Evolutionary conservation across 331 rosid species (phyloP), one percentile per base, ranked within the genome.

Genomic region (Dryas integrifolia): DNA sequence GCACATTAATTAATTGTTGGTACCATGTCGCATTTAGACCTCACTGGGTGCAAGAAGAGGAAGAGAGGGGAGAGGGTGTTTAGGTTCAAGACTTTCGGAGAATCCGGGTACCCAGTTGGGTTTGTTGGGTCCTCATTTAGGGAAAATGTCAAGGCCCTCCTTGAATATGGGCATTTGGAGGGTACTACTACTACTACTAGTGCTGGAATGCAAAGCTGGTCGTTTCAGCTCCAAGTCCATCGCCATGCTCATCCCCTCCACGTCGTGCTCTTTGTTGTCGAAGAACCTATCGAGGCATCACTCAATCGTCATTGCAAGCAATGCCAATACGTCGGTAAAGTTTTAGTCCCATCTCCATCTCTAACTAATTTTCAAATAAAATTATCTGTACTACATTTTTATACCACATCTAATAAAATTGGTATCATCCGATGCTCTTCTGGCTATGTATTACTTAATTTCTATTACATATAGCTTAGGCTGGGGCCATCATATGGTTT

Each of bases 401-500:
- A 30, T 30, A 1, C 35, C 35, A 2, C 35, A 2, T 30, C 35
- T 21, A 21, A 30, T 30, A 30, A 30, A 30, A 30, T 30, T 30
- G 35, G 35, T 30, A 30, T 30, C 2, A 30, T 30, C 35, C 35
- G 35, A 30, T 30, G 35, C 35, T 30, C 35, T 30, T 30, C 35
- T 14, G 10, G 9, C 16, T 44, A 57, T n/a, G 62, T 39, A 12
- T 67, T 35, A 56, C 52, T 70, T n/a, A 12, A 55, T 5, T 59
- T 73, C 14, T 67, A n/a, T 77, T 70, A 49, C 3, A 13, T 15
- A 51, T 72, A 60, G 69, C 63, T 76, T 76, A 90, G 97, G 98
- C 0, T 94, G 97, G 97, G 98, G 95, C 1, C 79, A 82, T 40
- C 90, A 91, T 79, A 78, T 86, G 79, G 87, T 89, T 16, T 94